Conservation (phyloP, 768 basidiomycete species). For the Tephrocybe sp. region DNA sequence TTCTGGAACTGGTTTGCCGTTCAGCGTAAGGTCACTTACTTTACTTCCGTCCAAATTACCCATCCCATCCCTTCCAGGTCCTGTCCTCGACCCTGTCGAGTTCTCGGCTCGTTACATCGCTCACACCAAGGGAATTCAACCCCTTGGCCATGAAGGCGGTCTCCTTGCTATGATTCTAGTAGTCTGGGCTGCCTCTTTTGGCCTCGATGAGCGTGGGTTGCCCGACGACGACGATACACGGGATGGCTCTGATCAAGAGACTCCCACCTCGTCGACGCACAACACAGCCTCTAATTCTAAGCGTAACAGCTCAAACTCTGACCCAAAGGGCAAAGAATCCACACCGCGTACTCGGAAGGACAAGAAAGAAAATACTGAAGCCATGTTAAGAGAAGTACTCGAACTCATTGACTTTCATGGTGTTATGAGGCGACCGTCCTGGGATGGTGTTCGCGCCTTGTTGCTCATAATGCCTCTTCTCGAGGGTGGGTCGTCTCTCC, state of each 20-base stretch:
- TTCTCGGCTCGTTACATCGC: constrained; percentile 72
- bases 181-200: constrained; percentile 88
- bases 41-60: no score
- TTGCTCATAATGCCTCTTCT: constrained; percentile 80
- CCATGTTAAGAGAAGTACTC: constrained; percentile 75
- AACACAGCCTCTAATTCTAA: constrained; percentile 7
- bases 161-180: constrained; percentile 79
- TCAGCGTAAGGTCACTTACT: constrained; percentile 83
- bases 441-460: constrained; percentile 83
- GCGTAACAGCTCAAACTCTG: constrained; percentile 2
- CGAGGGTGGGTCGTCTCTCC: constrained; percentile 51
- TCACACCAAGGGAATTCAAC: constrained; percentile 57
- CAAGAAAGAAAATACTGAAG: constrained; percentile 55
- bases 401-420: constrained; percentile 78
- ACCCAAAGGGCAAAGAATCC: constrained; percentile 24
- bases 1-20: constrained; percentile 85
- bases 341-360: constrained; percentile 35
- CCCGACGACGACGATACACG: constrained; percentile 35
- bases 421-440: constrained; percentile 74
- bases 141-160: constrained; percentile 69
- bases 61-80: constrained; percentile 48
- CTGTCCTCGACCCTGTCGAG: constrained; percentile 78
- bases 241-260: constrained; percentile 16
- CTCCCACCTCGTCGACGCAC: constrained; percentile 11
- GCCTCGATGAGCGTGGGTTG: constrained; percentile 74